Base-by-base conservation (phyloP, 164 flowering plant genomes). In the Liquidambar formosana region DNA sequence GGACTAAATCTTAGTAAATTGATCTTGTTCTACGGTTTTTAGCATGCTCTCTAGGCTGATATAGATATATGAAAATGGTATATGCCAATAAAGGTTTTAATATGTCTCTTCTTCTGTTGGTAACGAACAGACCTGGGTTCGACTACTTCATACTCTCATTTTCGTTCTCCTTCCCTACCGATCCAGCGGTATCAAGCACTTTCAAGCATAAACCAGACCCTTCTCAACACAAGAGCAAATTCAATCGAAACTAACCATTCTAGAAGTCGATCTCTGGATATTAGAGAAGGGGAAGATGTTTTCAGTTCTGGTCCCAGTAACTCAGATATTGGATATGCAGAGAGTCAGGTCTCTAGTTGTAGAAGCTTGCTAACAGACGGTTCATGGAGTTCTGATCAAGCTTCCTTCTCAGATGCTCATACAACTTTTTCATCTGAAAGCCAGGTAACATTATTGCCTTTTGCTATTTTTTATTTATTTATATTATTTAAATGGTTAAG, bases 131-230 rank as follows among this genome's bases (percentile, higher is more conserved):
- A 79, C 23, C 66, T 64, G 27, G 72, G 76, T 67, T 78, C 89
- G 11, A 45, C 60, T 41, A 54, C 74, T 57, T 72, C 87, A 21
- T 61, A 53, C 79, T 72, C 85, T 63, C 70, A 64, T 21, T 71
- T 69, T 41, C 71, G 56, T 25, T 76, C 87, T 65, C 62, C 84
- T 70, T 80, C 88, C 65, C 73, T 87, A 14, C 74, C 79, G 8
- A 57, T 58, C 63, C 94, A 89, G 76, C 77, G 84, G 10, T 67
- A 75, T 71, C 88, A 81, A 58, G 91, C 90, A 65, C 88, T 86
- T 73, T 80, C 91, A 61, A 65, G 71, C 38, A 64, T 85, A 23
- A 90, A 88, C 58, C 80, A 81, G 60, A 65, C 73, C 58, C 57
- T 77, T 70, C 60, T 76, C 43, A 72, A 69, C 57, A 62, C 67